Base-by-base conservation (phyloP, 768 basidiomycete genomes). In the Sutorius australiensis region DNA sequence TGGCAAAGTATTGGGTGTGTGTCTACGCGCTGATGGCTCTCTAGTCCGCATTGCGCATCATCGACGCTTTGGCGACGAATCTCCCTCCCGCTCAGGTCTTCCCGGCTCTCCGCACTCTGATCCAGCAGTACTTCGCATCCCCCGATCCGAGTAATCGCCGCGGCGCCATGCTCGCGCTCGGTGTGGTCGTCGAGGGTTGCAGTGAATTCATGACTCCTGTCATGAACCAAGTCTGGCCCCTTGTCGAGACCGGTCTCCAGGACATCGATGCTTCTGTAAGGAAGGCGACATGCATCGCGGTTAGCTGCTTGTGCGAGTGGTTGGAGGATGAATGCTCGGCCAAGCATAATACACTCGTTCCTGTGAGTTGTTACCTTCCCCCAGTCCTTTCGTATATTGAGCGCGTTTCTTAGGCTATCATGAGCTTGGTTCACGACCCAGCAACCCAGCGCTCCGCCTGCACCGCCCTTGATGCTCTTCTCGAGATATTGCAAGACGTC, bases 251-350 rank as follows among this genome's bases (percentile, higher is more conserved):
- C 45, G 95, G 95, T 59, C 82, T 99, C 31, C 80, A 79, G 55
- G 97, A 99, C 67, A 67, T 73, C 36, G 93, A 98, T 63, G 78
- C 87, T 13, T 79, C 80, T 11, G 97, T 99, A 47, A 80, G 95
- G 65, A 97, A 94, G 70, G 95, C 97, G 2, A 87, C 90, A n/a
- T 98, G 95, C 71, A 83, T 93, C 52, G 92, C 93, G 17, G 87
- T 99, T 60, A 92, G 92, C 63, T 98, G 95, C 73, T 72, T 98
- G 48, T 98, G 95, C 68, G 97, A 99, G 73, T 97, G 93, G 91
- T 77, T 98, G 21, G 92, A 94, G 60, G 95, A 98, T 27, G 92
- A 95, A 58, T 95, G 92, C 65, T 83, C 87, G 28, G 73, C 83
- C 45, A 87, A 86, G 65, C 97, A 99, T 73, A 73, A 76, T 6